Base-by-base conservation (phyloP, 805 yeast genomes). In the Lipomyces sp. region DNA sequence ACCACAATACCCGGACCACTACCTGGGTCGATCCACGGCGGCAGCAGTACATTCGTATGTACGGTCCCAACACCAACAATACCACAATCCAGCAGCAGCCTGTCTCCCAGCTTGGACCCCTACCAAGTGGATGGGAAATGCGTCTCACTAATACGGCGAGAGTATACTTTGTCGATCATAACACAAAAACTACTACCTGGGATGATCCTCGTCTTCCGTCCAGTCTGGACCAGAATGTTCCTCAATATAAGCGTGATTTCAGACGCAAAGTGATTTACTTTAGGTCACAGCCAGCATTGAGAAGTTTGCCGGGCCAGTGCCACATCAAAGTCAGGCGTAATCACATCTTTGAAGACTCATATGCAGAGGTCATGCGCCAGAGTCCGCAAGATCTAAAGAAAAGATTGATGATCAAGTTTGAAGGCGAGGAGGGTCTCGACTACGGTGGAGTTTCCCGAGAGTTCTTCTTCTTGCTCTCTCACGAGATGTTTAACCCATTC, bases 111-210 rank as follows among this genome's bases (percentile, higher is more conserved):
- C 84, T 95, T 78, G 99, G 99, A 18, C 99, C 99, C 62, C 83
- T 95, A 76, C 99, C 99, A 58, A 87, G 94, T 63, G 99, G 99
- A 63, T 95, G 99, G 99, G 99, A 95, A 82, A 95, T 95, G 99
- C 90, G 99, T 80, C 85, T 95, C 76, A 96, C 99, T 54, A 95
- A 95, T 79, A 95, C 99, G 0, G 98, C 99, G 8, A 87, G 99
- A 78, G 99, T 95, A 30, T 95, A 95, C 79, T 95, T 95, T 78
- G 99, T 95, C 72, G 99, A 95, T 79, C 99, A 95, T 82, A 95
- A 95, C 80, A 95, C 99, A 39, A 95, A 95, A 81, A 95, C 99
- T 0, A 95, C 99, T 0, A 95, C 99, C 0, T 95, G 99, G 99
- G 99, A 95, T 80, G 99, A 95, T 77, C 99, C 99, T 70, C 88